phyloP scores from a whole-genome alignment of 176 grass and related monocot species.

The Phoenix roebelenii region DNA sequence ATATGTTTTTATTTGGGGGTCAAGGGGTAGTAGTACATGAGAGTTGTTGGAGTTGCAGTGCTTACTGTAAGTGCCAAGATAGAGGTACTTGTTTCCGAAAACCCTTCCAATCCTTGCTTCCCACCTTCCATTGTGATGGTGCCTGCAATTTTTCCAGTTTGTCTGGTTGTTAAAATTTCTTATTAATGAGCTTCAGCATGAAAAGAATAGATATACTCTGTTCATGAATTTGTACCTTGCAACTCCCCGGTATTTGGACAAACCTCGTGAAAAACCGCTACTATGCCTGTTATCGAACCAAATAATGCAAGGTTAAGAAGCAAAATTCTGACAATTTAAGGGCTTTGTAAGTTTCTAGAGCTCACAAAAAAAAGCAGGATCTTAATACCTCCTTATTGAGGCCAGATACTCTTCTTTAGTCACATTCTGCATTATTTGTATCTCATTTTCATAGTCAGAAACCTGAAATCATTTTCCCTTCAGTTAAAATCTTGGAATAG shows the following conservation, averaged over 20 bases:
- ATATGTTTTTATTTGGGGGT: too few species aligned
- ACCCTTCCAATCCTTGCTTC: conserved; percentile 57
- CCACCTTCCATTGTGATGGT: conserved; percentile 68
- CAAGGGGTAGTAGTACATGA: not conserved
- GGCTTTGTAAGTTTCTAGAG: not conserved
- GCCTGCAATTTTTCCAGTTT: conserved; percentile 25
- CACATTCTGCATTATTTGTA: conserved; percentile 46
- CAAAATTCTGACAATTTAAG: not conserved
- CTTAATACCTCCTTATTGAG: conserved; percentile 47
- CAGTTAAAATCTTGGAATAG: too few species aligned
- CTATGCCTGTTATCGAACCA: conserved; percentile 38
- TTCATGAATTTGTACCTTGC: conserved; percentile 32
- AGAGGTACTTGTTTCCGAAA: conserved; percentile 76
- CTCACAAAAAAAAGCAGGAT: not conserved
- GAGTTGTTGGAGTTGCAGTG: not conserved
- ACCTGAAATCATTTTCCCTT: conserved; percentile 22
- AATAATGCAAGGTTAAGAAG: too few species aligned
- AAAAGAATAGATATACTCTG: not conserved
- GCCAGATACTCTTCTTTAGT: conserved; percentile 73
- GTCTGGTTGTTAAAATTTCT: too few species aligned
- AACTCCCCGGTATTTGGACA: conserved; percentile 70
- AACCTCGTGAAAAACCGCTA: conserved; percentile 61
- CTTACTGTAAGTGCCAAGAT: conserved; percentile 60
- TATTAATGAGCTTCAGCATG: too few species aligned
- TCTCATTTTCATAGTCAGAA: conserved; percentile 48